Conservation (phyloP, 2,329 filamentous ascomycete species). For the Fusarium xylarioides region DNA sequence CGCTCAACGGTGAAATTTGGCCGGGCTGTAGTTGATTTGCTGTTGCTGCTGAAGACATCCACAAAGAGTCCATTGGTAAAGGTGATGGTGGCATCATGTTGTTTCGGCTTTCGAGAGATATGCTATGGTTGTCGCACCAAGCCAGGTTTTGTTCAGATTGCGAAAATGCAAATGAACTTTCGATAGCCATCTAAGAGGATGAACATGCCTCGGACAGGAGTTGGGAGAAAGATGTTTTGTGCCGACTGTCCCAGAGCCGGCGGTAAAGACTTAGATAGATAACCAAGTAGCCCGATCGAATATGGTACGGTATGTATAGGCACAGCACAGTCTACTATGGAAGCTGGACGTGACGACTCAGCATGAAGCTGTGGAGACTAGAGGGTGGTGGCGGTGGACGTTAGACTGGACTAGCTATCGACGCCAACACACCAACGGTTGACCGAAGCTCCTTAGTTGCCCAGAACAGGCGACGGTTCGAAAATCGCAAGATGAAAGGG, state of each 20-base stretch:
- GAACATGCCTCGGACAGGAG: constrained; percentile 6
- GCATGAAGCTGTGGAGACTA: constrained; percentile 42
- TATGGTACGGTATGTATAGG: constrained; percentile 10
- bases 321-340: constrained; percentile 21
- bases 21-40: constrained; percentile 51
- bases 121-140: constrained; percentile 58
- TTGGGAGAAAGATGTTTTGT: constrained; percentile 13
- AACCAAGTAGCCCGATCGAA: constrained; percentile 24
- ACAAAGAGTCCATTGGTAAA: constrained; percentile 45
- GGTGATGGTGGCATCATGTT: constrained; percentile 44
- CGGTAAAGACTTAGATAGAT: constrained; percentile 27
- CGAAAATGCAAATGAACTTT: constrained; percentile 54
- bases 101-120: constrained; percentile 52
- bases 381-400: constrained; percentile 39
- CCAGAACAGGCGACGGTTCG: constrained; percentile 37
- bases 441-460: constrained; percentile 43
- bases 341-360: constrained; percentile 33
- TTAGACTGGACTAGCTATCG: constrained; percentile 42
- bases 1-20: constrained; percentile 64
- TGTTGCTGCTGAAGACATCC: constrained; percentile 40
- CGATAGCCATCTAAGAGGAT: constrained; percentile 55
- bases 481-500: constrained; percentile 38
- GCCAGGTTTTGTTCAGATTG: constrained; percentile 54
- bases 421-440: constrained; percentile 43
- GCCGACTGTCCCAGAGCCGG: constrained; percentile 8